Base-by-base conservation (phyloP, 768 basidiomycete genomes). In the Cubamyces sp. region DNA sequence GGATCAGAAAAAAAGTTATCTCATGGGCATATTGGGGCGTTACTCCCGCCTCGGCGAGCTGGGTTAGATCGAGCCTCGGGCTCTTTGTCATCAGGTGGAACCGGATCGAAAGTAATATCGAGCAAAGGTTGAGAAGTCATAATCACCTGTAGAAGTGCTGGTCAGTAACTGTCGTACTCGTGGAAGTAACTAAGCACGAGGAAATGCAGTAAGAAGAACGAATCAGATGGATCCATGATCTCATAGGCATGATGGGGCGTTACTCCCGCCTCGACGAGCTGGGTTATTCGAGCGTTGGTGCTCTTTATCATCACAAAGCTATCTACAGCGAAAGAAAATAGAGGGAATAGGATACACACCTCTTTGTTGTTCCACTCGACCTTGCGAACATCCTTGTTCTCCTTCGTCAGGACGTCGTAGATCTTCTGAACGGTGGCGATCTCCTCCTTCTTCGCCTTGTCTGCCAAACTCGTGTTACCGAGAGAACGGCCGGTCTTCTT, bases 371-470 rank as follows among this genome's bases (percentile, higher is more conserved):
- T 87, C 97, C 97, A 99, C 14, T 92, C 91, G 16, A 80, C 87
- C 76, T 99, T 98, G 60, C 97, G 88, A 54, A 94, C 87, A 74
- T 98, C 97, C 78, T 89, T 94, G 71, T 81, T 81, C 56, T 96
- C 92, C 40, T 86, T 88, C 1, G 84, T 87, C 52, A 99, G 75
- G 55, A 84, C 79, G 69, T 94, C 89, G 62, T 88, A 76, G 37
- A 97, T 82, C 78, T 93, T 96, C 76, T 97, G 92, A 18, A 94
- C 84, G 9, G 82, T 89, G 19, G 90, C 91, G 59, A 96, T 87
- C 77, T 98, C 97, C 77, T 98, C 96, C 79, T 97, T 97, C 81
- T 81, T 93, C 19, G 95, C 94, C 78, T 90, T 97, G 76, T 96
- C 96, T 0, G 93, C 95, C 68, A 99, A 79, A 72, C 87, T 90